Evolutionary conservation across 768 basidiomycete genomes (phyloP).

Genomic region (Lactifluus echinatus): DNA sequence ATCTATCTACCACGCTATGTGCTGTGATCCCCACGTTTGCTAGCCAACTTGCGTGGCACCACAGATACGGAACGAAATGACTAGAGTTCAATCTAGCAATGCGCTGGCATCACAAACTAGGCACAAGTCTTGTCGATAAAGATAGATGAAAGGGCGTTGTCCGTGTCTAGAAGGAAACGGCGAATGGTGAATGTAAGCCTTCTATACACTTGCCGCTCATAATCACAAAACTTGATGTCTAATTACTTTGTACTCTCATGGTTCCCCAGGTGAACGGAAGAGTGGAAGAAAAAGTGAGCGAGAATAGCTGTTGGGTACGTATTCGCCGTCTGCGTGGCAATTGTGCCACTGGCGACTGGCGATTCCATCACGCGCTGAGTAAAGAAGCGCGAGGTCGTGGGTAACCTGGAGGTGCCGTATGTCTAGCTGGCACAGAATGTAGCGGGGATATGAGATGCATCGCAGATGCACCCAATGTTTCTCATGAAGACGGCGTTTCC

Average conservation of each 20-base stretch:
- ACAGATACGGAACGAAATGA: neutral
- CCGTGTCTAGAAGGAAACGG: neutral
- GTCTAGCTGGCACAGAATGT: neutral
- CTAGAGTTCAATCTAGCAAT: neutral
- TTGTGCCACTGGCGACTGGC: neutral
- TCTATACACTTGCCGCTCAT: neutral
- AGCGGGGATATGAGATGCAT: neutral
- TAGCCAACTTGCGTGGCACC: neutral
- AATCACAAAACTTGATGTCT: no score
- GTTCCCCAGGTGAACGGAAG: neutral
- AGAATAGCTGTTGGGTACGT: neutral
- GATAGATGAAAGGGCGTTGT: neutral
- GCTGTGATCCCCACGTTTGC: neutral
- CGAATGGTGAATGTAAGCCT: neutral
- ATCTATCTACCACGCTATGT: neutral
- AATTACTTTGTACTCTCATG: no score
- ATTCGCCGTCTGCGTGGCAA: neutral
- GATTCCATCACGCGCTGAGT: neutral
- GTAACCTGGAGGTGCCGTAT: neutral
- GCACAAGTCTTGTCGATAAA: neutral
- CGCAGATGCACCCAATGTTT: neutral
- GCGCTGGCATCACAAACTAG: constrained; percentile 3
- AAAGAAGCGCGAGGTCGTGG: neutral
- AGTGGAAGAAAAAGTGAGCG: neutral
- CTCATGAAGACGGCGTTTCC: neutral